Evolutionary conservation across 805 yeast genomes (phyloP), one percentile per base, ranked within the genome.

Genomic region (Candida ulmi): DNA sequence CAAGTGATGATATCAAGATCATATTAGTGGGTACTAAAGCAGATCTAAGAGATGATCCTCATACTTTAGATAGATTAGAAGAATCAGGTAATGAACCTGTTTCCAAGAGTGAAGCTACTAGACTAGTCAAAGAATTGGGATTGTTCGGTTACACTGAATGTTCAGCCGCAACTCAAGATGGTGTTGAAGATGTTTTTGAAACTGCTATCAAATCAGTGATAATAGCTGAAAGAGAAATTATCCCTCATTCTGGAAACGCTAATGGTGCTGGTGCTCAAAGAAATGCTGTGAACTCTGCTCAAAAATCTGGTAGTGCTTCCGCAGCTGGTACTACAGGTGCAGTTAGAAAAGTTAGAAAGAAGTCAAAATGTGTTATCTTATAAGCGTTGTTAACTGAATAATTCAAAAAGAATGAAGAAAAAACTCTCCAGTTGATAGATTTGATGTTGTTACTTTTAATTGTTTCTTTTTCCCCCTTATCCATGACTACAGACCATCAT

Each of bases 151-250:
- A 85, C 60, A 66, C 84, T 44, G 96, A 88, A 65, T 88, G 96
- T 61, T 86, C 95, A 5, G 95, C 96, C 8, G 83, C 90, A 11
- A 82, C 91, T 17, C 96, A 88, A 63, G 74, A 72, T 39, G 96
- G 96, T 13, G 88, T 88, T 35, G 83, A 83, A 56, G 83, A 82
- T 40, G 83, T 88, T 6, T 88, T 88, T 51, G 95, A 88, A 52
- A 78, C 67, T 42, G 95, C 95, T 9, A 87, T 88, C 29, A 74
- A 78, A 45, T 71, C 81, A 0, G 90, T 83, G 11, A 69, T 82
- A 39, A 36, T 33, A 19, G 40, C 51, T 13, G 56, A 50, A 38
- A 44, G 36, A 30, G 52, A 48, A 21, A 9, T 42, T 11, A 23
- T 36, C 21, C 42, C 39, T 8, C 36, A 41, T 18, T 19, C 38